Evolutionary conservation across 805 yeast species (phyloP), one percentile per base, ranked within the genome.

Genomic region (Blastobotrys mokoenaii): DNA sequence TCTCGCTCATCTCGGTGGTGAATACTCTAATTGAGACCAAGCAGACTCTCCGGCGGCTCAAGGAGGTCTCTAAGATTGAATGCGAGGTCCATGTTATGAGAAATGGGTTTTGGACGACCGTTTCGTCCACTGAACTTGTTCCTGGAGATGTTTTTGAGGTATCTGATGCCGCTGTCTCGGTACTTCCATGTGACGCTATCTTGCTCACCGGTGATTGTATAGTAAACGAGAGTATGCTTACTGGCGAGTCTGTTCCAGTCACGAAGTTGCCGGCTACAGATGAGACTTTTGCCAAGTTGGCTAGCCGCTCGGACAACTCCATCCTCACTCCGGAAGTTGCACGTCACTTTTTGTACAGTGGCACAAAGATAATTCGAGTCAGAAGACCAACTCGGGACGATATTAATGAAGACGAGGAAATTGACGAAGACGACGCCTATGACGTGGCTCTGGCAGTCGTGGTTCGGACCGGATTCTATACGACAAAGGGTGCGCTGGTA

Each of bases 231-330:
- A 84, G 97, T 4, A 93, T 93, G 96, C 72, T 93, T 16, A 93
- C 99, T 0, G 99, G 99, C 34, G 99, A 93, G 62, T 87, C 96
- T 43, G 97, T 93, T 1, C 98, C 99, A 0, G 96, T 93, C 2
- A 77, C 96, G 0, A 93, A 93, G 61, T 50, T 70, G 9, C 74
- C 84, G 1, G 86, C 93, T 1, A 66, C 72, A 1, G 71, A 74
- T 12, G 88, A 80, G 7, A 71, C 80, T 0, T 74, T 87, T 34
- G 65, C 65, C n/a, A 68, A 69, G 16, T 62, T 85, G 41, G 68
- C n/a, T 81, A 22, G 27, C 27, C 27, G 8, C 8, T 22, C 27
- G 79, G 53, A 39, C 32, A 41, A 33, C 20, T 45, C 43, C 34
- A 34, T 9, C 44, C 40, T 34, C 39, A 73, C 85, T 7, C 72